Conservation (phyloP, 441 rosid genomes). For the Erysimum cheiri region DNA sequence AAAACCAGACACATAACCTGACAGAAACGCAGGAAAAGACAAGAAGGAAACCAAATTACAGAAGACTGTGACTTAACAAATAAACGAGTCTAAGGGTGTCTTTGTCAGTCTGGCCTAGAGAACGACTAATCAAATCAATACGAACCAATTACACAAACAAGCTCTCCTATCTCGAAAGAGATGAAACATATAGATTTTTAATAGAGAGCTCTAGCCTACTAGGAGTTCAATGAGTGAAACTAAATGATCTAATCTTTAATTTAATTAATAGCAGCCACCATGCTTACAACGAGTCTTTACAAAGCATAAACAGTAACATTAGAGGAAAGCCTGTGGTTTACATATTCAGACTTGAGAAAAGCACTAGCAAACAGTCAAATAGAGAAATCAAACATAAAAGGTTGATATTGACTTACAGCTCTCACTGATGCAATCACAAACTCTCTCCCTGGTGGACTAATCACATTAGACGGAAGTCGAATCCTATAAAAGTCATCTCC, state of each 20-base stretch:
- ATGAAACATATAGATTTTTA: neutral
- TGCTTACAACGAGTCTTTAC: slow-evolving; percentile 1
- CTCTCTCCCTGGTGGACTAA: slow-evolving; percentile 75
- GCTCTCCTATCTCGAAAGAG: neutral
- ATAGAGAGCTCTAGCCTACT: neutral
- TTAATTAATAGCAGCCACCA: slow-evolving; percentile 22
- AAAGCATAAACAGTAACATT: neutral
- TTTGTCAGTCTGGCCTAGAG: neutral
- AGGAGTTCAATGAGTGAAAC: slow-evolving; percentile 22
- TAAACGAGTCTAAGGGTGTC: slow-evolving; percentile 5
- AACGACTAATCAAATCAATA: no score
- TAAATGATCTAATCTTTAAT: neutral
- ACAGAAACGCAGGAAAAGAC: slow-evolving; percentile 1
- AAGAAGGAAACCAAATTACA: slow-evolving; percentile 11
- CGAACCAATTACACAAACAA: slow-evolving; percentile 4
- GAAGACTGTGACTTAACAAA: slow-evolving; percentile 1
- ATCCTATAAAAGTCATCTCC: slow-evolving; percentile 89
- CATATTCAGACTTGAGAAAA: slow-evolving; percentile 5
- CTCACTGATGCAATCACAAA: slow-evolving; percentile 78
- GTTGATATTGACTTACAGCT: slow-evolving; percentile 65
- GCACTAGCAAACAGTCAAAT: slow-evolving; percentile 12
- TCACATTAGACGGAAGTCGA: slow-evolving; percentile 87
- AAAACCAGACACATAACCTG: slow-evolving; percentile 17
- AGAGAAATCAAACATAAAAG: neutral
- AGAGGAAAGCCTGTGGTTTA: neutral